Conservation (phyloP, 371 early-diverging fungal species). For the Thermomucor indicae-seudaticae region DNA sequence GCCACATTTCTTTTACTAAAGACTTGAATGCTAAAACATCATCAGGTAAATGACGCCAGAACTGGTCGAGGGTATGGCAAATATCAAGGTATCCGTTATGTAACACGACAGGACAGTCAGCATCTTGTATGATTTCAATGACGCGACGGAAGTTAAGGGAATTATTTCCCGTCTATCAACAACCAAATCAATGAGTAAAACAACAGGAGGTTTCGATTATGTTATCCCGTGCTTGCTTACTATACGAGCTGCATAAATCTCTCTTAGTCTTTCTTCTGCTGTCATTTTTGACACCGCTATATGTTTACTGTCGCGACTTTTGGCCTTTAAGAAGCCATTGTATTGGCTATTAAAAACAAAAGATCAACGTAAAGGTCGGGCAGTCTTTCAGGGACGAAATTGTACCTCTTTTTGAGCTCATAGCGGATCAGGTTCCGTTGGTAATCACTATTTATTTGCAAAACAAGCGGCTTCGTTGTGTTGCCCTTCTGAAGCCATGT, state of each 20-base stretch:
- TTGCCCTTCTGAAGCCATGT: no score
- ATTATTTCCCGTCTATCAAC: no score
- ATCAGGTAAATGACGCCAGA: slow-evolving; percentile 65
- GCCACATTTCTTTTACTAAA: slow-evolving; percentile 44
- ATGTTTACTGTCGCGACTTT: slow-evolving; percentile 27
- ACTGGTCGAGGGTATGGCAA: slow-evolving; percentile 71
- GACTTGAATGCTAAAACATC: slow-evolving; percentile 58
- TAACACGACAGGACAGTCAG: slow-evolving; percentile 73
- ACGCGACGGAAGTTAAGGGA: slow-evolving; percentile 72
- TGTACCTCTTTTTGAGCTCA: no score
- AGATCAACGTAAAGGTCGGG: no score
- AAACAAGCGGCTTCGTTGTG: no score
- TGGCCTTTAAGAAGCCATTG: slow-evolving; percentile 32
- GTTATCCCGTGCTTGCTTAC: background rate
- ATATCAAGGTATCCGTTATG: slow-evolving; percentile 83
- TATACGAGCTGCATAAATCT: background rate
- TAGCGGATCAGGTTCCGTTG: no score
- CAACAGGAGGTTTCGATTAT: no score
- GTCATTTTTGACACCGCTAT: slow-evolving; percentile 30
- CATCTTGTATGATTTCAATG: slow-evolving; percentile 66
- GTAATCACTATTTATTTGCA: background rate
- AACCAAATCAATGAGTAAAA: no score
- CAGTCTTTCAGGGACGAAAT: no score
- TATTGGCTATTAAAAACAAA: slow-evolving; percentile 21
- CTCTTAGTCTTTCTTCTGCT: slow-evolving; percentile 17